Base-by-base conservation (phyloP, 768 basidiomycete genomes). In the Lactifluus rugatus region DNA sequence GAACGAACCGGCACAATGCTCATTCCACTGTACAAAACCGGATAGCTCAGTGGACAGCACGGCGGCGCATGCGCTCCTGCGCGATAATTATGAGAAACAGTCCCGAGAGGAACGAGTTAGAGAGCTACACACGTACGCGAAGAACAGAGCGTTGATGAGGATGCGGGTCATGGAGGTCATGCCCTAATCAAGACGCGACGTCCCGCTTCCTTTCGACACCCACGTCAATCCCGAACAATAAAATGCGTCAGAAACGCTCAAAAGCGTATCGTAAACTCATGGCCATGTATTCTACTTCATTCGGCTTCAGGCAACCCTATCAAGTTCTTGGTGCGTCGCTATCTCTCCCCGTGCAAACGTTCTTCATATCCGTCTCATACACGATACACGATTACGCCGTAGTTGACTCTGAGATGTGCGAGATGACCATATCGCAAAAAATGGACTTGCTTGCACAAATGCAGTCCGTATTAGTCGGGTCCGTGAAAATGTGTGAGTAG, bases 181-280 rank as follows among this genome's bases (percentile, higher is more conserved):
- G 23, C 48, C 58, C 57, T 36, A 61, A 52, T 62, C 19, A 14
- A 58, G 60, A 37, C 41, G 37, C 21, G 26, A 45, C 36, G 4
- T 6, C 32, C 26, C 21, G 13, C 31, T 17, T 23, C 23, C 45
- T 14, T 28, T 14, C 36, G 3, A 48, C 21, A 1, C 17, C 5
- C 47, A 50, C 10, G 31, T 5, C 10, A 5, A 3, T 41, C 41
- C 21, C 1, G 19, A 37, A 26, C 6, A 21, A 56, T n/a, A 70
- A 64, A 37, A 99, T 99, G 96, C 79, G 93, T 55, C 92, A 96
- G 74, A 96, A 91, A 73, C 80, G 96, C 69, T 92, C 93, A 26
- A 99, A 99, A 72, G 81, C 85, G 0, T 97, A 97, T 73, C 82
- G 87, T 64, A 93, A 93, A 69, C 87, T 95, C 53, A 98, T 99